A percentile compares a stretch with the other conserved stretches of the same genome.
These are phyloP conservation scores for Diaporthe vaccinii DNA, from an alignment of 2,329 filamentous ascomycete genomes.

Conservation along the genomic window DNA sequence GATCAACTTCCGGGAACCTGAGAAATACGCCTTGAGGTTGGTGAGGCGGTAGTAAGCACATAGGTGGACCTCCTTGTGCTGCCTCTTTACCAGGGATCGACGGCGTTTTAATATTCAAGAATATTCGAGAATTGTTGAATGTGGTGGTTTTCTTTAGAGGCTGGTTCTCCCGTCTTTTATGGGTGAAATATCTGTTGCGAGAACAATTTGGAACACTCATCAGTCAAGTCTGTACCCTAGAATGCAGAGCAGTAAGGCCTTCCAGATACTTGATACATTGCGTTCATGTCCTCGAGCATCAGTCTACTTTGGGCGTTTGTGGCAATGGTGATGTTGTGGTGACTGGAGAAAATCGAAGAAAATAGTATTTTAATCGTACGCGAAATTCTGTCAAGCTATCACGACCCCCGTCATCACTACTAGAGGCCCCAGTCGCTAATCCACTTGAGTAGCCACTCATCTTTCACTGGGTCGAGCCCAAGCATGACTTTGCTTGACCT, in stretches of 20 bases:
- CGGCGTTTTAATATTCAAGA: fast-evolving
- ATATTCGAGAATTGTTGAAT: no score
- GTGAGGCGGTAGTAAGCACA: constrained; percentile 8
- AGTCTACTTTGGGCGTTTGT: no score
- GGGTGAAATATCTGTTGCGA: not conserved
- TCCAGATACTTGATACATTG: no score
- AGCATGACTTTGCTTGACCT: not conserved
- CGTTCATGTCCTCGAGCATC: no score
- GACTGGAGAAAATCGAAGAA: no score
- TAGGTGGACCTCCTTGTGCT: no score
- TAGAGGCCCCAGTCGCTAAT: constrained; percentile 21
- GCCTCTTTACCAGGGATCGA: not conserved
- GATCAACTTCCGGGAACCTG: constrained; percentile 32
- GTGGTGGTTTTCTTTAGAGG: no score
- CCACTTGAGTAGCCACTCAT: constrained; percentile 31
- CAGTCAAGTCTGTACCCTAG: not conserved
- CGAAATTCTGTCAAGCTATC: no score
- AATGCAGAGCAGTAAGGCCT: not conserved
- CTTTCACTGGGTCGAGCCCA: not conserved
- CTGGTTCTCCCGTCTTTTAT: no score
- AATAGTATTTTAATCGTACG: no score
- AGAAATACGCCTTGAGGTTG: constrained; percentile 42
- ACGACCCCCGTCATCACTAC: no score
- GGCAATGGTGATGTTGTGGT: no score
- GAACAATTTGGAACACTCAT: not conserved